A percentile compares a stretch with the other conserved stretches of the same genome.
Evolutionary conservation across 1,139 yeast genomes (phyloP).

Genomic region (Saccharomyces hybrid): DNA sequence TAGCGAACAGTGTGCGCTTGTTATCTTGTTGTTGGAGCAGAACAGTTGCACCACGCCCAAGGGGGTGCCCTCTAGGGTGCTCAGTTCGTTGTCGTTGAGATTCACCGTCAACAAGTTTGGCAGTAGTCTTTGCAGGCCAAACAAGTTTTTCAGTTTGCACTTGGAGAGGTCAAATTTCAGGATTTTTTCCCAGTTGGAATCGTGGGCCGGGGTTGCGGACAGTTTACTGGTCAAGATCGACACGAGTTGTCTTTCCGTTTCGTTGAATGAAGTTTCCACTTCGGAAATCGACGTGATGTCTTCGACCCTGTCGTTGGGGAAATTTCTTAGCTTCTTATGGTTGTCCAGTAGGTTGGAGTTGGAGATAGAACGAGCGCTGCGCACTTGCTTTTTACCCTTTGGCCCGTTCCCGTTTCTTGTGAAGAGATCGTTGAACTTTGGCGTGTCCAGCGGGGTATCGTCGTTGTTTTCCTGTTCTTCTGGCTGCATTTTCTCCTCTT

Average conservation of each 20-base stretch:
- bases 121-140: slow-evolving; percentile 19
- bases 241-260: slow-evolving; percentile 20
- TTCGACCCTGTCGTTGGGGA: neutral
- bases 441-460: slow-evolving; percentile 25
- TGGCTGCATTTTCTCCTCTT: neutral
- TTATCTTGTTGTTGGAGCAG: slow-evolving; percentile 16
- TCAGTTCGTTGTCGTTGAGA: slow-evolving; percentile 17
- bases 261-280: slow-evolving; percentile 19
- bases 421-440: slow-evolving; percentile 14
- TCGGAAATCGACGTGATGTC: neutral
- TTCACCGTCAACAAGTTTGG: slow-evolving; percentile 21
- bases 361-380: neutral
- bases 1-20: slow-evolving; percentile 14
- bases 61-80: slow-evolving; percentile 19
- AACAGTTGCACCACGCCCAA: slow-evolving; percentile 9
- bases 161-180: slow-evolving; percentile 12
- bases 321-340: neutral
- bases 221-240: slow-evolving; percentile 21
- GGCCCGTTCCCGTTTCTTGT: neutral
- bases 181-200: slow-evolving; percentile 15
- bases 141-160: slow-evolving; percentile 13
- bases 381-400: neutral
- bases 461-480: slow-evolving; percentile 12
- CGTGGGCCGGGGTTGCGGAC: slow-evolving; percentile 3
- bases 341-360: neutral